Evolutionary conservation across 2,329 filamentous ascomycete genomes (phyloP).

Genomic region (Penicillium sp.): DNA sequence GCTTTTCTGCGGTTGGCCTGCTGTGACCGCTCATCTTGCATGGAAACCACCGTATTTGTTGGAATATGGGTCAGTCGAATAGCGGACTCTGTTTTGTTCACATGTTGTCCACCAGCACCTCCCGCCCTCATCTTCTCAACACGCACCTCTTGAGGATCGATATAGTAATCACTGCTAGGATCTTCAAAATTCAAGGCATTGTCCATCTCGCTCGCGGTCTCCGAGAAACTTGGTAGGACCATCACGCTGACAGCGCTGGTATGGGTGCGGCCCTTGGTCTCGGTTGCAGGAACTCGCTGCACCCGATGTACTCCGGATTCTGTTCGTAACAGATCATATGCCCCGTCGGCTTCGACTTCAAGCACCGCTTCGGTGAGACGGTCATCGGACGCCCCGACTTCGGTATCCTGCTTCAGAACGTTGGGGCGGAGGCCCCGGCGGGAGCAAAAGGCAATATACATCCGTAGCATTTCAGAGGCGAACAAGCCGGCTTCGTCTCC

Average conservation of each 20-base stretch:
- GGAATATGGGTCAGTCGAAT: conserved; percentile 89
- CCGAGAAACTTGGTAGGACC: conserved; percentile 81
- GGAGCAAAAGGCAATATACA: conserved; percentile 82
- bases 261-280: conserved; percentile 87
- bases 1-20: conserved; percentile 84
- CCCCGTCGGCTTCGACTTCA: conserved; percentile 73
- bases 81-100: conserved; percentile 97
- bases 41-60: conserved; percentile 80
- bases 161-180: conserved; percentile 87
- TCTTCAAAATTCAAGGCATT: conserved; percentile 69
- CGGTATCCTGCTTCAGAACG: conserved; percentile 79
- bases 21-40: conserved; percentile 92
- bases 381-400: conserved; percentile 64
- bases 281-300: conserved; percentile 88
- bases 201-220: conserved; percentile 50
- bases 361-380: conserved; percentile 85
- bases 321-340: conserved; percentile 78
- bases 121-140: conserved; percentile 88
- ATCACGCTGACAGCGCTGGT: conserved; percentile 91
- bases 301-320: conserved; percentile 96
- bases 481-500: conserved; percentile 91
- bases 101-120: conserved; percentile 93
- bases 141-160: conserved; percentile 79
- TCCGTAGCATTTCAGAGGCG: conserved; percentile 79
- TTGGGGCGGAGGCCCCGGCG: conserved; percentile 66